These are phyloP conservation scores for Tuber calosporum DNA, from an alignment of 495 filamentous ascomycete species.

Conservation along the genomic window DNA sequence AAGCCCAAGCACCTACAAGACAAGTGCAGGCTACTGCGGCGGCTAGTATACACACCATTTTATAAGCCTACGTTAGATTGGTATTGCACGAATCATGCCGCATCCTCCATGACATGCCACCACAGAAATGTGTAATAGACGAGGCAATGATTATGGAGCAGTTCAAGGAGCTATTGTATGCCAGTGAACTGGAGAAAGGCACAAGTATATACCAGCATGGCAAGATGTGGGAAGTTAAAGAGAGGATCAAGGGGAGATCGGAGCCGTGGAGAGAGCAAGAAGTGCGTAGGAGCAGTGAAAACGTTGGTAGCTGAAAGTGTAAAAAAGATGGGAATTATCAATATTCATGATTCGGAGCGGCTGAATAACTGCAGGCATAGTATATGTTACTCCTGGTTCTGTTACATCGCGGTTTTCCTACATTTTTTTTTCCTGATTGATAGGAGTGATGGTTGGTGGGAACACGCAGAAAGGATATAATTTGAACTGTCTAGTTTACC, in stretches of 20 bases:
- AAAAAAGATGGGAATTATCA: constrained; percentile 58
- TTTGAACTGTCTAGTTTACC: not conserved
- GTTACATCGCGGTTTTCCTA: not conserved
- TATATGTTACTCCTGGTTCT: not conserved
- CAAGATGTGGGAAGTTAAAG: constrained; percentile 82
- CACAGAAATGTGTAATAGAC: constrained; percentile 63
- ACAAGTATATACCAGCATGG: constrained; percentile 98
- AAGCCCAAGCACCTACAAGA: constrained; percentile 77
- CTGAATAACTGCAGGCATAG: not conserved
- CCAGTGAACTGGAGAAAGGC: constrained; percentile 87
- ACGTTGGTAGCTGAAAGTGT: constrained; percentile 90
- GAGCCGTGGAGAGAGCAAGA: constrained; percentile 49
- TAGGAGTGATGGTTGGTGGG: not conserved
- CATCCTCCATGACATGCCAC: constrained; percentile 91
- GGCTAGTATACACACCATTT: constrained; percentile 45
- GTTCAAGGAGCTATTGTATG: constrained; percentile 91
- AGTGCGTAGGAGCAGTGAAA: constrained; percentile 63
- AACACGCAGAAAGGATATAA: not conserved
- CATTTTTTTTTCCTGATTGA: not conserved
- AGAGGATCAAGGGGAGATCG: constrained; percentile 83
- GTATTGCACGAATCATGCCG: constrained; percentile 94
- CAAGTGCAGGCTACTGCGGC: constrained; percentile 62
- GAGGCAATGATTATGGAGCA: constrained; percentile 69
- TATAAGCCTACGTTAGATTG: constrained; percentile 60
- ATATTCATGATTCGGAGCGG: not conserved